Base-by-base conservation (phyloP, 2,329 filamentous ascomycete species). In the Monosporascus sp. region DNA sequence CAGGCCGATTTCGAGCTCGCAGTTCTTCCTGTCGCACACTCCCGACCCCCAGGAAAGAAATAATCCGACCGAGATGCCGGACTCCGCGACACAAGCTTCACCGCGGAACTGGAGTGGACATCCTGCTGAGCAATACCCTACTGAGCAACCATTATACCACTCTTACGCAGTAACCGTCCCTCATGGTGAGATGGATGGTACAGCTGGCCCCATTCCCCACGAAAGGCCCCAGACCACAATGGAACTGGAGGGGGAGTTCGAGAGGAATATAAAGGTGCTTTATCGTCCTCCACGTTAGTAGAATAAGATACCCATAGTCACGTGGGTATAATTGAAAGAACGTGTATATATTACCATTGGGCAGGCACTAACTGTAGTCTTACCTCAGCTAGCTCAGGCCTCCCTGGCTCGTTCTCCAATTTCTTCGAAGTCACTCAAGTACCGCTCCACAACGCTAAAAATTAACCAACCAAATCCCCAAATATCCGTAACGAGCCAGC, bases 211-310 rank as follows among this genome's bases (percentile, higher is more conserved):
- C 6, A 24, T n/a, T 11, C 14, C n/a, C 43, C 53, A 54, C 27
- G 57, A 55, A 37, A 54, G 52, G n/a, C 43, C 24, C 7, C 52
- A 52, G 20, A 55, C 51, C n/a, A 54, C 52, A 27, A 55, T 48
- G 52, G 58, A 60, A 49, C 47, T 60, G 37, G 56, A 60, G 52
- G 58, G 58, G 19, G 58, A 58, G 51, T 57, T 57, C 44, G 56
- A 60, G 35, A 53, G 58, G 24, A 58, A 55, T 40, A 52, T 57
- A 2, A 60, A 60, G 52, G 58, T 60, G n/a, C 43, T 46, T 17
- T 22, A 17, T 16, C 20, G n/a, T 4, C 43, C 43, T 19, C 43
- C 5, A 26, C 8, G 24, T 9, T 46, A 22, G 14, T n/a, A 27
- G 17, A 20, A 41, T 9, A 20, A 2, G 38, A 14, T 35, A 35